Evolutionary conservation across 169 alveolate species (phyloP), one percentile per base, ranked within the genome.

Genomic region (Cryptosporidium ubiquitum): DNA sequence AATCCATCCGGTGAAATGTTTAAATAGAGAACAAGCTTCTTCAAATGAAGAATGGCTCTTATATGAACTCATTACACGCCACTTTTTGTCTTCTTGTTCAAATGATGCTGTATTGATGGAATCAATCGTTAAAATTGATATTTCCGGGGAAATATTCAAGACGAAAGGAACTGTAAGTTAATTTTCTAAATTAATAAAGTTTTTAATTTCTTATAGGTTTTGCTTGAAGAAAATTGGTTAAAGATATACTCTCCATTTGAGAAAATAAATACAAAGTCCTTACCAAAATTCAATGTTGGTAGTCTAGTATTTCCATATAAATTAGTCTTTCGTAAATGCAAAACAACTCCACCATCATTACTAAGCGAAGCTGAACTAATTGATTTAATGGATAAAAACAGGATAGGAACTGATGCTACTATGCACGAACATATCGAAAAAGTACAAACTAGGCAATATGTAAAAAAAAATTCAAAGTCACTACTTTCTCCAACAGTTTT

Each of bases 381-480:
- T 44, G 96, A 96, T 52, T 86, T 94, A 69, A 98, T 98, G 99
- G 98, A 97, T 91, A 96, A 94, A 92, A 95, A 98, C 91, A 99
- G 99, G 14, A 97, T 98, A 57, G 99, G 99, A 10, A 98, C 99
- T 3, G 99, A 98, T 92, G 99, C 99, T 10, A 98, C 99, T 4
- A 98, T 98, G 96, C 99, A 98, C 86, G 99, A 98, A 70, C 99
- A 98, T 91, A 98, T 98, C 20, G 96, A 96, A 71, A 98, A 98
- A 55, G 93, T 98, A 35, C 98, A 98, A 92, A 97, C 95, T 23
- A 89, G 98, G 75, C 94, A 93, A 20, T 96, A 96, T 94, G 98
- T 97, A 7, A 71, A 49, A 35, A 94, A 95, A 84, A 84, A 57
- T 58, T 40, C 69, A n/a, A 37, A 60, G 3, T 69, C 89, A 37